phyloP scores from a whole-genome alignment of 495 filamentous ascomycete species.

The Trichoderma orchidacearum region DNA sequence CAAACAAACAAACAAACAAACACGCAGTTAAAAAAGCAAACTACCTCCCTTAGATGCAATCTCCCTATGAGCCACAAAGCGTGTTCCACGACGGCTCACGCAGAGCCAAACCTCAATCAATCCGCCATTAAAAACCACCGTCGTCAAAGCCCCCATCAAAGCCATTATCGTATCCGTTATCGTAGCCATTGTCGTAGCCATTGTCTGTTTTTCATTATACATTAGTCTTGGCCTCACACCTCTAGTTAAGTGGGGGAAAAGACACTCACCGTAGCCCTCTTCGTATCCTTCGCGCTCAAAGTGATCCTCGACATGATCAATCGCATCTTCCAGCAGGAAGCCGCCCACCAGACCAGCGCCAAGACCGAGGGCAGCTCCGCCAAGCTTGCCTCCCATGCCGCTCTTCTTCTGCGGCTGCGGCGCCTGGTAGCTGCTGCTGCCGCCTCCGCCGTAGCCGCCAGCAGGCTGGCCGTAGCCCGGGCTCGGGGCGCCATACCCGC shows the following conservation, averaged over 20 bases:
- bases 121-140: not conserved
- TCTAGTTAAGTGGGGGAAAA: too few species aligned
- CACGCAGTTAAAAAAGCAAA: not conserved
- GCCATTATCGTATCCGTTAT: conserved; percentile 34
- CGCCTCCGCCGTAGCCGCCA: conserved; percentile 16
- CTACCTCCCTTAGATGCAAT: not conserved
- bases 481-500: conserved; percentile 7
- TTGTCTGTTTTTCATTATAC: conserved; percentile 14
- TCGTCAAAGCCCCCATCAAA: conserved; percentile 8
- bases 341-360: conserved; percentile 69
- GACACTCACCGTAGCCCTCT: conserved; percentile 24
- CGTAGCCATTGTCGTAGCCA: conserved; percentile 34
- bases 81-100: too few species aligned
- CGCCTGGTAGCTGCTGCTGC: conserved; percentile 12
- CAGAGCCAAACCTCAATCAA: too few species aligned
- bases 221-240: too few species aligned
- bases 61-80: not conserved
- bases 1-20: not conserved
- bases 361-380: conserved; percentile 61
- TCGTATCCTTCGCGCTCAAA: conserved; percentile 37
- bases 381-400: conserved; percentile 49
- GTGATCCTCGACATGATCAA: conserved; percentile 33
- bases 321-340: conserved; percentile 48
- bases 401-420: conserved; percentile 15
- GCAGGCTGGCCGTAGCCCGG: conserved; percentile 25